Base-by-base conservation (phyloP, 2,329 filamentous ascomycete species). In the Fusarium albidum region DNA sequence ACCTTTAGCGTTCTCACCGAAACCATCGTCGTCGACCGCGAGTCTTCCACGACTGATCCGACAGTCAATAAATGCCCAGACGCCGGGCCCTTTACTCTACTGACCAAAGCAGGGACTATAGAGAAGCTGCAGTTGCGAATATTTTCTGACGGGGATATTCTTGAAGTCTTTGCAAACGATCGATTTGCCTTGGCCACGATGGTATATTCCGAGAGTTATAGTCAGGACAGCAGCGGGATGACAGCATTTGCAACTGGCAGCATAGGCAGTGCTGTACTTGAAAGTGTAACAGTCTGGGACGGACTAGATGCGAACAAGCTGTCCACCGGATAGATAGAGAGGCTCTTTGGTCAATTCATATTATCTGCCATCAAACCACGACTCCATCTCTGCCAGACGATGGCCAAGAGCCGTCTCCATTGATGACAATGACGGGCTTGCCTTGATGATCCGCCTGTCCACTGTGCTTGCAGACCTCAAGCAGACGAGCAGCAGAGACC, bases 21-120 rank as follows among this genome's bases (percentile, higher is more conserved):
- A 56, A 74, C 66, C 6, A 71, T 80, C 45, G 68, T 64, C 13
- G 70, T 79, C 43, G 67, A 74, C 46, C 65, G 75, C 21, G 63
- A 74, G 15, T 42, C 59, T 2, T 73, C 71, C 11, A 68, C 33
- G 17, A 46, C 46, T 18, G 61, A 72, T 27, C 39, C 59, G 0
- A 64, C 65, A 17, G 68, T 77, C 25, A 71, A 74, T 34, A 73
- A 74, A 26, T 63, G 57, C 13, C 49, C 61, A 3, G 70, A 73
- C 44, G 53, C 53, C 52, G 75, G 74, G 0, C 75, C 78, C 1
- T 77, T 79, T 52, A 80, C 78, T 0, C 69, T 81, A 4, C 78
- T 81, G 58, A 29, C 21, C 3, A 33, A 27, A 27, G 26, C 31
- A 12, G n/a, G 21, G 21, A 13, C n/a, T 2, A 17, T 51, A n/a